Base-by-base conservation (phyloP, 768 basidiomycete genomes). In the Tephrocybe sp. region DNA sequence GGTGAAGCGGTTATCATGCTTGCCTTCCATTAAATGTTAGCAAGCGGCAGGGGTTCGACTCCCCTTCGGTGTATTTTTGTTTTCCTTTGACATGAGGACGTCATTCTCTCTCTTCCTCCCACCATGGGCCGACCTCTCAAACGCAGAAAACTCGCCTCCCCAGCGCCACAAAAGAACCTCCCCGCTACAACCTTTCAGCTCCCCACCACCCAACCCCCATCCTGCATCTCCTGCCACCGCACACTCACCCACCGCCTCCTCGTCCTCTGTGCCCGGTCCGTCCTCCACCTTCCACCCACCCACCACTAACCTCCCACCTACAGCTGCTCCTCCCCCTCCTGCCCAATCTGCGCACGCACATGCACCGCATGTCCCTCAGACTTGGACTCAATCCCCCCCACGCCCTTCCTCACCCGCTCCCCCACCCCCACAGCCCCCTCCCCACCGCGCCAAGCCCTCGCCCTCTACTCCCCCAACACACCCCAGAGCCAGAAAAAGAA, bases 1-100 rank as follows among this genome's bases (percentile, higher is more conserved):
- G 86, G 87, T 88, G 87, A 88, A 88, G 83, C 77, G 86, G 87
- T 87, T 88, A 88, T 87, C 86, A 88, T 89, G 85, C 87, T 87
- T 87, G 86, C 84, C 86, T 87, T 87, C 86, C 86, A 87, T 76
- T 43, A 1, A 13, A 26, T 9, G 35, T 21, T 51, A 77, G 77
- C 78, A 79, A 78, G 80, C 79, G 81, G 83, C 81, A 82, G 75
- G 82, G 82, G 82, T 84, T 84, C 82, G 82, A 84, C 78, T 84
- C 82, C 82, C 82, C 75, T 83, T 81, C 74, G 74, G 80, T 75
- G 76, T 78, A 77, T 54, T 32, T 49, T 55, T 57, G 58, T 55
- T 57, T 9, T 4, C 19, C 19, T 34, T 34, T 30, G 35, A 49
- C 55, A 56, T 53, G 55, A 30, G 55, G 56, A 49, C 25, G 50